Percentiles rank a stretch among this genome's conserved stretches.
phyloP scores from a whole-genome alignment of 208 protist species.

The Lotmaria passim region DNA sequence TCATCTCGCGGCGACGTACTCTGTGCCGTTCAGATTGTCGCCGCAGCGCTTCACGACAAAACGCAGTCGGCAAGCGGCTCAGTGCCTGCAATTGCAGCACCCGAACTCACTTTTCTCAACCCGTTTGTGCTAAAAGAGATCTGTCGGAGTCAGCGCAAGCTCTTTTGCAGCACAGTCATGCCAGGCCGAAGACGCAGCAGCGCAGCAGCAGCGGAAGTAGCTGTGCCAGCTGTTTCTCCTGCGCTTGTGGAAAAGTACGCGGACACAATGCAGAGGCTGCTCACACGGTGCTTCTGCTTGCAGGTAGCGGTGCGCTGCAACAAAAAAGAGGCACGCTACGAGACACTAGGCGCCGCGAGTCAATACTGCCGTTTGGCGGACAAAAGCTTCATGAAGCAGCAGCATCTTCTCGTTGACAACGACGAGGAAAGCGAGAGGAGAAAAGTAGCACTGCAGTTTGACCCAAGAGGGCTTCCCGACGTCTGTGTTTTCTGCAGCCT shows the following conservation, averaged over 20 bases:
- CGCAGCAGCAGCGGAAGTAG: no score
- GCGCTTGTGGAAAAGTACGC: not conserved
- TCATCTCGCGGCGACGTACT: constrained; percentile 11
- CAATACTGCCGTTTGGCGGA: not conserved
- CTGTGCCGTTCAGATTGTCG: constrained; percentile 4
- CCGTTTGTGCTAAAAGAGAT: not conserved
- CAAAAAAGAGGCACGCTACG: not conserved
- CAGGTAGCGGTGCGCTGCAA: constrained; percentile 8
- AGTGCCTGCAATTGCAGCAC: not conserved
- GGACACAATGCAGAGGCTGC: not conserved
- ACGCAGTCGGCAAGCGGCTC: not conserved
- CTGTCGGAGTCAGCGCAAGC: not conserved
- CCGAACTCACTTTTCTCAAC: not conserved
- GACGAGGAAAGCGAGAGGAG: not conserved
- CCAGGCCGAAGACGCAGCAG: not conserved
- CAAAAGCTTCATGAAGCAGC: constrained; percentile 20
- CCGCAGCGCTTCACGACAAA: not conserved
- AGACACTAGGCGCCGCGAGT: not conserved
- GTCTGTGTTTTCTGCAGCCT: constrained; percentile 9
- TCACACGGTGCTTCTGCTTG: constrained; percentile 10
- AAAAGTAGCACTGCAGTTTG: not conserved
- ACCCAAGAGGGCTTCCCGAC: not conserved
- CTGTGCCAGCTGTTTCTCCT: not conserved
- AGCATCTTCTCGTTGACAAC: not conserved
- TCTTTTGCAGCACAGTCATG: not conserved